phyloP scores from a whole-genome alignment of 805 yeast genomes.

The Maudiozyma turicensis region DNA sequence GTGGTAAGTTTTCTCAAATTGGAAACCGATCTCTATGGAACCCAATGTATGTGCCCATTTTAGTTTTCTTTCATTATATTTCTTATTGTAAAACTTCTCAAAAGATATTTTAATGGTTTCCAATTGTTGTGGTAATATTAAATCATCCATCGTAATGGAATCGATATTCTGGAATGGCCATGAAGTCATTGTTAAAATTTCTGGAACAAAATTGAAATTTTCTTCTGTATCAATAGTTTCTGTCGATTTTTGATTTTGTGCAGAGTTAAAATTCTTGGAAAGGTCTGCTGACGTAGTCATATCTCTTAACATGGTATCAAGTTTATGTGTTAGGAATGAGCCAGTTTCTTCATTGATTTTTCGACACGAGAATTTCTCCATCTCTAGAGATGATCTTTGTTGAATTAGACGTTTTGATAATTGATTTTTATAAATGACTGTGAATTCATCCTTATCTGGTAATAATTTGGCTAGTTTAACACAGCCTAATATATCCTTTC shows the following conservation, averaged over 20 bases:
- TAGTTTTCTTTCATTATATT: slow-evolving; percentile 49
- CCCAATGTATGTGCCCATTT: slow-evolving; percentile 82
- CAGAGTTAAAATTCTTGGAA: slow-evolving; percentile 4
- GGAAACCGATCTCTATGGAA: slow-evolving; percentile 65
- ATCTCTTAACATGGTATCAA: slow-evolving; percentile 84
- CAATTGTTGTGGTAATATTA: slow-evolving; percentile 37
- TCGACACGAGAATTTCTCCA: slow-evolving; percentile 60
- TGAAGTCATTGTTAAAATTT: slow-evolving; percentile 49
- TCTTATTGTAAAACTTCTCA: slow-evolving; percentile 40
- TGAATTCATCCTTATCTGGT: slow-evolving; percentile 78
- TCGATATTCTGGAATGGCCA: slow-evolving; percentile 53
- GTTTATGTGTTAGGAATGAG: slow-evolving; percentile 61
- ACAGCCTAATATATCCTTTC: slow-evolving; percentile 41
- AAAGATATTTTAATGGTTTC: slow-evolving; percentile 36
- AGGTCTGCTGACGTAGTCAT: slow-evolving; percentile 47
- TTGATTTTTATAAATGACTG: slow-evolving; percentile 74
- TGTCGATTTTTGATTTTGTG: slow-evolving; percentile 3
- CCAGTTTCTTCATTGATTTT: slow-evolving; percentile 71
- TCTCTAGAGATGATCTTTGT: slow-evolving; percentile 41
- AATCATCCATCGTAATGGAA: slow-evolving; percentile 18
- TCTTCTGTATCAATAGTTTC: background rate
- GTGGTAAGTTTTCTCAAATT: slow-evolving; percentile 59
- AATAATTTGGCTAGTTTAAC: slow-evolving; percentile 57
- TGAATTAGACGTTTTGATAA: slow-evolving; percentile 68
- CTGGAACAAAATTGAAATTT: slow-evolving; percentile 36